Conservation (phyloP, 2,329 filamentous ascomycete genomes). For the Pyricularia sp. region DNA sequence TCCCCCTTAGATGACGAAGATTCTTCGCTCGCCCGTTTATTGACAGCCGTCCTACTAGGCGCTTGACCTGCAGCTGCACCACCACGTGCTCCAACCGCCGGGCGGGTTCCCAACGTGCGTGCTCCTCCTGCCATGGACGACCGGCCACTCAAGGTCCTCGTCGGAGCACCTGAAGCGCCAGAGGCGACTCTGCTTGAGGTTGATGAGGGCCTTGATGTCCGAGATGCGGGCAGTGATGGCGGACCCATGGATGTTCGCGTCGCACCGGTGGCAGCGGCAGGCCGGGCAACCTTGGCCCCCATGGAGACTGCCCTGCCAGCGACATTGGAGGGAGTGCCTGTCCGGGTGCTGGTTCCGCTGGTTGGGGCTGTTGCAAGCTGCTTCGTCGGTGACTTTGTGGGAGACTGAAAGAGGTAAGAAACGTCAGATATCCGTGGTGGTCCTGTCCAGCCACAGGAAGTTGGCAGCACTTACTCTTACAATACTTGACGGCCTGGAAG, state of each 20-base stretch:
- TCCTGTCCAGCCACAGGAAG: neutral
- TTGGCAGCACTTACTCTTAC: conserved; percentile 32
- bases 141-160: conserved; percentile 28
- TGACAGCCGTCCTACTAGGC: conserved; percentile 30
- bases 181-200: conserved; percentile 11
- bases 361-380: conserved; percentile 44
- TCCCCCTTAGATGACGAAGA: conserved; percentile 25
- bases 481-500: conserved; percentile 41
- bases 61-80: conserved; percentile 25
- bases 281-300: conserved; percentile 34
- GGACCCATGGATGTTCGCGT: conserved; percentile 56
- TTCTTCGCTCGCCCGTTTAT: conserved; percentile 22
- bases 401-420: conserved; percentile 38
- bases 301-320: conserved; percentile 24
- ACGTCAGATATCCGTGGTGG: conserved; percentile 10
- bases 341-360: conserved; percentile 47
- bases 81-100: conserved; percentile 7
- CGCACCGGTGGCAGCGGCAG: conserved; percentile 38
- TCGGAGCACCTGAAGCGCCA: conserved; percentile 11
- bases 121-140: conserved; percentile 22
- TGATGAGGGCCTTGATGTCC: conserved; percentile 30
- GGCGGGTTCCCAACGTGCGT: conserved; percentile 19
- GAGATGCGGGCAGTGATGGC: conserved; percentile 35
- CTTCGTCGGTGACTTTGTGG: conserved; percentile 70
- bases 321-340: conserved; percentile 48